Evolutionary conservation across 306 rosid genomes (phyloP), one percentile per base, ranked within the genome.

Genomic region (Cyclanthera cordifolia): DNA sequence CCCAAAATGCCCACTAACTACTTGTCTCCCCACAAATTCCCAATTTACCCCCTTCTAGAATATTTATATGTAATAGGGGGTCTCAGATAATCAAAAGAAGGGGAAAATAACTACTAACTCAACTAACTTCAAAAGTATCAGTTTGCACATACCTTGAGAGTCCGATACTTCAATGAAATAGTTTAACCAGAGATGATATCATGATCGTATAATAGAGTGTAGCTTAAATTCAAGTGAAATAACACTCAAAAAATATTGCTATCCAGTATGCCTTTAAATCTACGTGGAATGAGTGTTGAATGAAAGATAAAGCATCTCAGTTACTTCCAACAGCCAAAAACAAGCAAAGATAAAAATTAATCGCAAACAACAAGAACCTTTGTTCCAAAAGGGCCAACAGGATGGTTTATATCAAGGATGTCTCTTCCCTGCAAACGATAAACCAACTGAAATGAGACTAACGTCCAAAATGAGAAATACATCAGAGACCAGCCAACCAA

Each of bases 311-410:
- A 66, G 54, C 37, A 46, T 45, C 39, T 7, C 14, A 66, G 3
- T 66, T 24, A 66, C 2, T 24, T 25, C 16, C 8, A 47, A 14
- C 53, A 15, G 30, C 0, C n/a, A 16, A 45, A 66, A 66, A 46
- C 10, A 46, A 6, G 70, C 24, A 1, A 43, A 13, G 39, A 65
- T 12, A 43, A 43, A 43, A 64, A 19, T 10, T 4, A 45, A 45
- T 2, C 5, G 16, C n/a, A 45, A 45, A 45, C n/a, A n/a, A 24
- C 24, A 68, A 69, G 43, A 28, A 79, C 83, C 86, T 82, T 74
- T 20, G 86, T 79, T 52, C 84, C 84, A 17, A 79, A 79, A 4
- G 84, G 83, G 12, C 82, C 84, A 28, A 68, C 69, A 1, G 86
- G 86, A 76, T 66, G 61, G 61, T 82, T 54, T 45, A 82, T 79